phyloP scores from a whole-genome alignment of 805 yeast genomes.

The Candida sanyiensis region DNA sequence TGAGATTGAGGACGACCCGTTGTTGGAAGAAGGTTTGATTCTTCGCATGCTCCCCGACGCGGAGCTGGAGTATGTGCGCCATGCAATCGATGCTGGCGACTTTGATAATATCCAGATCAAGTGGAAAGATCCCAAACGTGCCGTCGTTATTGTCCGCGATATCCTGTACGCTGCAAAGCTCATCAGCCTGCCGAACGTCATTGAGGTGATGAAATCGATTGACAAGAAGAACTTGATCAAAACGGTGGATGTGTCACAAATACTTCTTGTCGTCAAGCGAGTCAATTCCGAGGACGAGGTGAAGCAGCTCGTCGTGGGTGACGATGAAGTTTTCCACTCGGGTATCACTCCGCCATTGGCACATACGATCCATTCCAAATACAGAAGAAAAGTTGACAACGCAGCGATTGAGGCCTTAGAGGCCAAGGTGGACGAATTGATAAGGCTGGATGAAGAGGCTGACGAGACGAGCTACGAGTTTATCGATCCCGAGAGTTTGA shows the following conservation, averaged over 20 bases:
- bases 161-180: conserved; percentile 74
- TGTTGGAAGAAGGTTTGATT: conserved; percentile 80
- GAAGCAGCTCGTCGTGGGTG: conserved; percentile 30
- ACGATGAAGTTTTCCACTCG: conserved; percentile 41
- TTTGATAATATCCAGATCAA: conserved; percentile 64
- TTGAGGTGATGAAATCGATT: conserved; percentile 82
- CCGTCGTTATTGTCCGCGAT: conserved; percentile 67
- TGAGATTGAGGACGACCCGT: conserved; percentile 90
- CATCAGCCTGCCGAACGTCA: conserved; percentile 82
- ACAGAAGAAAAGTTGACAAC: conserved; percentile 64
- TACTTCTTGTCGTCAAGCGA: conserved; percentile 65
- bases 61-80: conserved; percentile 65
- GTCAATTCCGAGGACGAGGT: conserved; percentile 44
- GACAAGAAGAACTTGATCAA: conserved; percentile 87
- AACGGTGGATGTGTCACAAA: conserved; percentile 80
- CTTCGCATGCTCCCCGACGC: conserved; percentile 66
- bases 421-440: conserved; percentile 66
- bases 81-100: conserved; percentile 75
- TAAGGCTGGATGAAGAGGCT: conserved; percentile 75
- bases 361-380: conserved; percentile 62
- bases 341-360: conserved; percentile 82
- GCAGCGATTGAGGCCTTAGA: conserved; percentile 75
- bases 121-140: conserved; percentile 79
- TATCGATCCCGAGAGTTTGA: conserved; percentile 46
- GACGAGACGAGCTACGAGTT: conserved; percentile 75